Evolutionary conservation across 1,284 basidiomycete species (phyloP).

Genomic region (Naganishia sp.): DNA sequence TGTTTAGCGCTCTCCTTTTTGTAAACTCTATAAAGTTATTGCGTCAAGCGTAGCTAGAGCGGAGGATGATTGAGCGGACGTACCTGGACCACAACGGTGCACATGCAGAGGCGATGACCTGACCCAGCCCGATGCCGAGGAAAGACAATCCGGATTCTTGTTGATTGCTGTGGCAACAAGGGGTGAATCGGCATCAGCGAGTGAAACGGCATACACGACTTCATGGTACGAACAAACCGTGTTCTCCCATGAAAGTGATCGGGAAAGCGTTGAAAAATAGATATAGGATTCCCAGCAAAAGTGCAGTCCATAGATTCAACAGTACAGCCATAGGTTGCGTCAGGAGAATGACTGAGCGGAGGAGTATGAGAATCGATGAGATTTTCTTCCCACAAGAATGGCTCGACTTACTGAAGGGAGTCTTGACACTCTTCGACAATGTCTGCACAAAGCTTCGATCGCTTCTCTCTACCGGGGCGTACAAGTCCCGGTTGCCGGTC

Average conservation of each 20-base stretch:
- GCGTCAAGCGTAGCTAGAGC: no score
- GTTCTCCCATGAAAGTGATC: slow-evolving; percentile 64
- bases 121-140: slow-evolving; percentile 70
- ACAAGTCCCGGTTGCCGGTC: slow-evolving; percentile 59
- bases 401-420: slow-evolving; percentile 68
- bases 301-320: slow-evolving; percentile 63
- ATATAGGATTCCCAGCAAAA: slow-evolving; percentile 74
- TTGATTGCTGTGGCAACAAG: slow-evolving; percentile 45
- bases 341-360: slow-evolving; percentile 62
- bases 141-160: slow-evolving; percentile 68
- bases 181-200: not conserved
- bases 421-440: slow-evolving; percentile 62
- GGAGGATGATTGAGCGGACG: not conserved
- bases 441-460: slow-evolving; percentile 57
- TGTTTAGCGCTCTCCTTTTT: slow-evolving; percentile 38
- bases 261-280: slow-evolving; percentile 67
- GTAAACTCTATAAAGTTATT: slow-evolving; percentile 13
- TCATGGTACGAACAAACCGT: slow-evolving; percentile 59
- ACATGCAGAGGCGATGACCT: slow-evolving; percentile 60
- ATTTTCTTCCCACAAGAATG: not conserved
- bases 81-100: slow-evolving; percentile 69
- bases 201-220: not conserved
- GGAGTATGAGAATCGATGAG: not conserved
- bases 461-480: slow-evolving; percentile 61
- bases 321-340: slow-evolving; percentile 74